phyloP scores from a whole-genome alignment of 768 basidiomycete species.

The Basidioascus undulatus region DNA sequence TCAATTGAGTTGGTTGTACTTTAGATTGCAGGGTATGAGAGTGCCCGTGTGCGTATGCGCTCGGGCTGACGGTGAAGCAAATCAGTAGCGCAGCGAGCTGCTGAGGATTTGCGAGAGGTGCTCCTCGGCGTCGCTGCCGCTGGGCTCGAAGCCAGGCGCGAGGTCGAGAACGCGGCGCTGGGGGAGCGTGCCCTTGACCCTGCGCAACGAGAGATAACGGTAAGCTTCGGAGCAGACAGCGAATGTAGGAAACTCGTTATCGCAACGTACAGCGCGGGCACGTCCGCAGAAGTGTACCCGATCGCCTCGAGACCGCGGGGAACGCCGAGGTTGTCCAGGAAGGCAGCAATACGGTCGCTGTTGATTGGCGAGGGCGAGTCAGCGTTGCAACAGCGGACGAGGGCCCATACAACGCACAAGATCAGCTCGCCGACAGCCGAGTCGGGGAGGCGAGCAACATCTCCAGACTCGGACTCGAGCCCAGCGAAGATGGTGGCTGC shows the following conservation, averaged over 20 bases:
- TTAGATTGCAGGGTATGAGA: too few species aligned
- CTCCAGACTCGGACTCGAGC: slow-evolving; percentile 31
- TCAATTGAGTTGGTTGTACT: too few species aligned
- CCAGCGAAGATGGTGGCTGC: slow-evolving; percentile 61
- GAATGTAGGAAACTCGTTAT: too few species aligned
- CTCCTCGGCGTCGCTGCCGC: slow-evolving; percentile 57
- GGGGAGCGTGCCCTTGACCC: slow-evolving; percentile 75
- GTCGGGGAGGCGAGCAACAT: slow-evolving; percentile 43
- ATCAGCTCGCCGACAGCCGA: slow-evolving; percentile 51
- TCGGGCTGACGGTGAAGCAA: neutral
- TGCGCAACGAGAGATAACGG: too few species aligned
- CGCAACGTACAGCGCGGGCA: too few species aligned
- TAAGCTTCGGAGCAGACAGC: too few species aligned
- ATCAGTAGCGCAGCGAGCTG: neutral
- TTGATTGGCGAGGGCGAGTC: too few species aligned
- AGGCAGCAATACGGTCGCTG: slow-evolving; percentile 67
- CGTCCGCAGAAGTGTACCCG: too few species aligned
- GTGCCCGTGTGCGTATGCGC: too few species aligned
- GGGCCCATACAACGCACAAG: too few species aligned
- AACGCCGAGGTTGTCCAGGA: slow-evolving; percentile 61
- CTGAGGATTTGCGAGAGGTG: slow-evolving; percentile 26
- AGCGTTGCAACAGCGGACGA: too few species aligned
- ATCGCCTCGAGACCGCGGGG: slow-evolving; percentile 67
- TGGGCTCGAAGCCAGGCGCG: slow-evolving; percentile 66
- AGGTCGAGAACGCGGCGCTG: slow-evolving; percentile 79